Evolutionary conservation across 2,329 filamentous ascomycete genomes (phyloP).

Genomic region (Cadophora luteo-olivacea): DNA sequence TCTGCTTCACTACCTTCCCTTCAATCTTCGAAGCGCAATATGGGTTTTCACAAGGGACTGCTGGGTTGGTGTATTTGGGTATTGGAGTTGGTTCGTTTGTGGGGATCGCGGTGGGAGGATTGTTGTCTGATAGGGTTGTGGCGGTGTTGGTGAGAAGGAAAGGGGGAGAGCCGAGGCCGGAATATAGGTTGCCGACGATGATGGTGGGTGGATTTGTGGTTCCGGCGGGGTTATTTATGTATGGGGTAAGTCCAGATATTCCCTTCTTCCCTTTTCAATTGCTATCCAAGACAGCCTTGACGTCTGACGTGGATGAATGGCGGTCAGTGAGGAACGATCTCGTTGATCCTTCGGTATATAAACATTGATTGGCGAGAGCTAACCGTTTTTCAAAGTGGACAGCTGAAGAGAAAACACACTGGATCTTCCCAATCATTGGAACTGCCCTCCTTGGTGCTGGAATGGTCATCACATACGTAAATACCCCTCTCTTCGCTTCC

Average conservation of each 20-base stretch:
- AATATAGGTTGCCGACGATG: slow-evolving; percentile 51
- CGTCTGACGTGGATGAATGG: neutral
- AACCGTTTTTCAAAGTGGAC: slow-evolving; percentile 46
- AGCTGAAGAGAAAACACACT: slow-evolving; percentile 46
- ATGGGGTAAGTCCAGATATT: slow-evolving; percentile 40
- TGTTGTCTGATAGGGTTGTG: slow-evolving; percentile 50
- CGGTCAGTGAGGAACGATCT: neutral
- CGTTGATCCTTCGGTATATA: neutral
- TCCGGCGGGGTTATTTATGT: slow-evolving; percentile 53
- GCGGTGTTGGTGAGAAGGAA: slow-evolving; percentile 42
- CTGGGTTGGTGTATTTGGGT: slow-evolving; percentile 50
- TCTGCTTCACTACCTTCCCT: slow-evolving; percentile 56
- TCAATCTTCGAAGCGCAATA: slow-evolving; percentile 54
- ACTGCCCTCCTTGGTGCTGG: slow-evolving; percentile 17
- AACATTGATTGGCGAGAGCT: neutral
- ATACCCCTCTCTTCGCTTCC: neutral
- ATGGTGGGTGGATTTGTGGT: slow-evolving; percentile 49
- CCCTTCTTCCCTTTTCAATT: neutral
- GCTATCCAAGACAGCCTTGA: neutral
- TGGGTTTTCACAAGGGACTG: slow-evolving; percentile 47
- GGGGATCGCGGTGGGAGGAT: slow-evolving; percentile 49
- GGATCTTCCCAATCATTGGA: slow-evolving; percentile 51
- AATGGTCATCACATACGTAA: slow-evolving; percentile 1
- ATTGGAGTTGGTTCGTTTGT: slow-evolving; percentile 48
- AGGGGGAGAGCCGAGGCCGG: slow-evolving; percentile 40